These are phyloP conservation scores for Mimosa bimucronata DNA, from an alignment of 306 rosid species.

Conservation along the genomic window DNA sequence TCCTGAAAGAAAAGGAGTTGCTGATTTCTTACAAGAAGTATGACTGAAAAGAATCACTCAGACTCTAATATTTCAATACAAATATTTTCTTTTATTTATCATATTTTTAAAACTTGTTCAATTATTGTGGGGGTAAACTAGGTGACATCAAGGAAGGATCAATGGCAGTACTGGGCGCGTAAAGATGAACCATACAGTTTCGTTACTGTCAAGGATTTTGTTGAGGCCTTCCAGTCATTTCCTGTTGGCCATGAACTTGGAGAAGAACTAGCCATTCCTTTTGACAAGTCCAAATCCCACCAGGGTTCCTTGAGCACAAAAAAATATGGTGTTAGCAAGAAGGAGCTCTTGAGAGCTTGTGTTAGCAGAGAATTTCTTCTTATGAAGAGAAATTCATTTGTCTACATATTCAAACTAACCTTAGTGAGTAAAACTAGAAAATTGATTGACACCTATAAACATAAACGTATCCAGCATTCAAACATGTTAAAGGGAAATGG, in stretches of 20 bases:
- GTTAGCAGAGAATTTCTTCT: constrained; percentile 77
- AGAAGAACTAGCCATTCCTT: constrained; percentile 80
- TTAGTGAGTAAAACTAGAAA: constrained; percentile 57
- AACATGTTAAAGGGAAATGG: neutral
- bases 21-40: constrained; percentile 59
- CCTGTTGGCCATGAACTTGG: constrained; percentile 69
- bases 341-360: constrained; percentile 75
- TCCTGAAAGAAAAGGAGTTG: constrained; percentile 67
- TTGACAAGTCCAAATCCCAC: constrained; percentile 65
- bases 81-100: neutral
- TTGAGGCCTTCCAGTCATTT: constrained; percentile 71
- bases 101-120: neutral
- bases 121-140: constrained; percentile 28
- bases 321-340: constrained; percentile 69
- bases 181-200: constrained; percentile 71
- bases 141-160: constrained; percentile 70
- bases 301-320: constrained; percentile 65
- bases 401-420: constrained; percentile 68
- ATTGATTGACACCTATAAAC: neutral
- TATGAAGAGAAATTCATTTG: constrained; percentile 88
- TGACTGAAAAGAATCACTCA: constrained; percentile 20
- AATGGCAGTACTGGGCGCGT: constrained; percentile 83
- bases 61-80: no score
- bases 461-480: neutral
- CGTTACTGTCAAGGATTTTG: constrained; percentile 68